Evolutionary conservation across 2,329 filamentous ascomycete genomes (phyloP), one percentile per base, ranked within the genome.

Genomic region (Emmonsiellopsis sp.): DNA sequence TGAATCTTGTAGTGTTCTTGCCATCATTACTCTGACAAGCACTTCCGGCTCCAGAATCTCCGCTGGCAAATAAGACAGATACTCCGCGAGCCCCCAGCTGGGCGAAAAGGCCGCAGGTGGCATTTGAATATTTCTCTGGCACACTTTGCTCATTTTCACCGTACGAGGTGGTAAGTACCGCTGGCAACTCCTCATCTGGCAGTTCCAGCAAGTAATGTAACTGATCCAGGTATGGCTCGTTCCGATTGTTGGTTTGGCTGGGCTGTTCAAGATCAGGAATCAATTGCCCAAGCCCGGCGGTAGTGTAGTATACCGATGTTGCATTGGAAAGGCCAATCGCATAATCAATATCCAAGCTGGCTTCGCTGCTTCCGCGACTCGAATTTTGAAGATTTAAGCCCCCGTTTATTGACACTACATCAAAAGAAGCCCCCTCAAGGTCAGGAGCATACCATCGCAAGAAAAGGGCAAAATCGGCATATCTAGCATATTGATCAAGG

Each of bases 151-250:
- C 85, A 47, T 83, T 76, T 60, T 86, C 83, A 32, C 83, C 84
- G 63, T 88, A 89, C 0, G 84, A 87, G 13, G 82, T 85, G 40
- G 78, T 79, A 41, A 89, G 74, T n/a, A 86, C 79, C 2, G 80
- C 76, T 0, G 86, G 85, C 0, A 88, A 71, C 15, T 79, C 65
- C 2, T 72, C 65, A 55, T 80, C 76, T 0, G 73, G 66, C 16
- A 84, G 73, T 15, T 70, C 65, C 3, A 85, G 70, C 8, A 87
- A 72, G 63, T 83, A 79, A 54, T 78, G 75, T 6, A 84, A 75
- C 65, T 84, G 82, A 13, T 78, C 78, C 1, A 88, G 72, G 64
- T 83, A 88, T 0, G 84, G 83, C 69, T 88, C 85, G 59, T 86
- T 84, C 7, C 71, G 71, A 55, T 82, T 77, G 57, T 70, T 59